Evolutionary conservation across 176 grass and related monocot genomes (phyloP).

Genomic region (Areca catechu): DNA sequence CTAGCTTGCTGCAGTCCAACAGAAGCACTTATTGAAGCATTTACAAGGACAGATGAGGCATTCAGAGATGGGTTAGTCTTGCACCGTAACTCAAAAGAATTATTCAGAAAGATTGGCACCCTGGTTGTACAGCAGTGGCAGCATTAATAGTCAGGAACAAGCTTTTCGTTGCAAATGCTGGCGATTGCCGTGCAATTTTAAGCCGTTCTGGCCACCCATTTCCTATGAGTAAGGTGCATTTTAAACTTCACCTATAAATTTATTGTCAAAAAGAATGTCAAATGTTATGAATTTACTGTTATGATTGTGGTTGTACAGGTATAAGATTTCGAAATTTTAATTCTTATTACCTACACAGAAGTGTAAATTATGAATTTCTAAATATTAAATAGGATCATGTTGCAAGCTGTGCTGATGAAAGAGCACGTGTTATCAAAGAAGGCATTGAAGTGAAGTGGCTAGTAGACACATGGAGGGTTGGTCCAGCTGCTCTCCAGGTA

Average conservation of each 20-base stretch:
- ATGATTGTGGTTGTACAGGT: no score
- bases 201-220: conserved; percentile 63
- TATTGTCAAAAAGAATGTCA: no score
- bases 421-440: conserved; percentile 59
- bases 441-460: conserved; percentile 93
- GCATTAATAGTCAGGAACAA: conserved; percentile 70
- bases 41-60: conserved; percentile 56
- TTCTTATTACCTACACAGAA: no score
- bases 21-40: conserved; percentile 62
- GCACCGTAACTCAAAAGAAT: conserved; percentile 66
- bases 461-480: conserved; percentile 91
- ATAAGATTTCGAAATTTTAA: no score
- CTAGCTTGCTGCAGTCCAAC: conserved; percentile 51
- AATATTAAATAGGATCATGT: conserved; percentile 66
- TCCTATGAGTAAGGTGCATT: conserved; percentile 51
- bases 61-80: conserved; percentile 71
- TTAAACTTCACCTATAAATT: no score
- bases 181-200: conserved; percentile 88
- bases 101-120: conserved; percentile 71
- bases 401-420: conserved; percentile 73
- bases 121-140: conserved; percentile 80
- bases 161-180: conserved; percentile 95
- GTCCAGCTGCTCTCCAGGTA: conserved; percentile 94
- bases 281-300: no score
- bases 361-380: neutral